Percentiles rank a stretch among this genome's conserved stretches.
phyloP scores from a whole-genome alignment of 805 yeast genomes.

The Komagataella ulmi region DNA sequence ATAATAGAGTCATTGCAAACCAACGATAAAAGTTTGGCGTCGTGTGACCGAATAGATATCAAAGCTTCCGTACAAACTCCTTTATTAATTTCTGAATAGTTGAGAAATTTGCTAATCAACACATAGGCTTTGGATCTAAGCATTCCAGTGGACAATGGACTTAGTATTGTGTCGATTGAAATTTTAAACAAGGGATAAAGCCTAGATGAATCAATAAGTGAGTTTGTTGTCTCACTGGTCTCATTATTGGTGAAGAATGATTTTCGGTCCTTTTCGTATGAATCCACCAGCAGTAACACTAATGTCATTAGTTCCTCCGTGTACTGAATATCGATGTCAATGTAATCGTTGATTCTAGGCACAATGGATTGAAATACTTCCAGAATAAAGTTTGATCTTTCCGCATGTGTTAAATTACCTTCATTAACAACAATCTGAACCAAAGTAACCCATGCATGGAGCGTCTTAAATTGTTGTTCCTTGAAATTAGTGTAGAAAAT shows the following conservation, averaged over 20 bases:
- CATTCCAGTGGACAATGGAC: slow-evolving; percentile 52
- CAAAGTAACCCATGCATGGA: slow-evolving; percentile 77
- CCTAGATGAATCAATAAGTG: slow-evolving; percentile 30
- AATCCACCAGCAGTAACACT: slow-evolving; percentile 55
- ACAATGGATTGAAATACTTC: slow-evolving; percentile 66
- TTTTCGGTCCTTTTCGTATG: slow-evolving; percentile 27
- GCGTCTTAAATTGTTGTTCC: slow-evolving; percentile 40
- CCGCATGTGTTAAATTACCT: slow-evolving; percentile 29
- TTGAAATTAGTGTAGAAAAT: slow-evolving; percentile 33
- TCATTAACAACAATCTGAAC: slow-evolving; percentile 63
- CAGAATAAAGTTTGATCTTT: slow-evolving; percentile 50
- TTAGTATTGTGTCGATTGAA: slow-evolving; percentile 58
- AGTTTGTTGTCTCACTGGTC: slow-evolving; percentile 17
- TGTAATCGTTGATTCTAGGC: slow-evolving; percentile 66
- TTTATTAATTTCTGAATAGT: slow-evolving; percentile 29
- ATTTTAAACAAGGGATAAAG: slow-evolving; percentile 61
- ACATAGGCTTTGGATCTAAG: slow-evolving; percentile 74
- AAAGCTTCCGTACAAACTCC: slow-evolving; percentile 31
- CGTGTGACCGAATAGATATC: slow-evolving; percentile 46
- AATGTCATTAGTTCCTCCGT: slow-evolving; percentile 70
- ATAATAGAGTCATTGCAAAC: slow-evolving; percentile 69
- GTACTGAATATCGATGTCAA: slow-evolving; percentile 49
- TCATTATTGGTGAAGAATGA: slow-evolving; percentile 1
- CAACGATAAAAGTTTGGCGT: slow-evolving; percentile 41
- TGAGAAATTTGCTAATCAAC: slow-evolving; percentile 51